These are phyloP conservation scores for Typha latifolia DNA, from an alignment of 176 grass and related monocot species.

Conservation along the genomic window DNA sequence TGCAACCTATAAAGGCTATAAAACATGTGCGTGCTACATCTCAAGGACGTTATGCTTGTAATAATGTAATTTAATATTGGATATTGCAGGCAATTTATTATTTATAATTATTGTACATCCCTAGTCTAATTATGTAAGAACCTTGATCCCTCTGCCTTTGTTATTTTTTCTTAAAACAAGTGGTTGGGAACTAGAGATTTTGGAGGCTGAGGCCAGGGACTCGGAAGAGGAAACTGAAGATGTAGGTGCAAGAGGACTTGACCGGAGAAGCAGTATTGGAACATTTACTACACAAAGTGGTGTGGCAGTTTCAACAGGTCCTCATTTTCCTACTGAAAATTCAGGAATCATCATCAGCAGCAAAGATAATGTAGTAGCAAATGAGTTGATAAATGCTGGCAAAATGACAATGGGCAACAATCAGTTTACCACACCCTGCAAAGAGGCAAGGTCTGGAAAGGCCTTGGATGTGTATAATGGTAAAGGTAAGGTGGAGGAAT, in stretches of 20 bases:
- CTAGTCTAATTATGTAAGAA: no score
- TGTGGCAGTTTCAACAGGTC: constrained; percentile 22
- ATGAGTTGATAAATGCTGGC: constrained; percentile 15
- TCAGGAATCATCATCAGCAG: not conserved
- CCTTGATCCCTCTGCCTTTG: not conserved
- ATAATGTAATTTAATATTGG: no score
- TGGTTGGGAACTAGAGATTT: constrained; percentile 77
- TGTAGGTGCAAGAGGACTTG: constrained; percentile 17
- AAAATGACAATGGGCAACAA: constrained; percentile 17
- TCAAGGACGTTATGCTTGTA: no score
- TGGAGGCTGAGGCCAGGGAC: constrained; percentile 65
- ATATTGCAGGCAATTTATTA: no score
- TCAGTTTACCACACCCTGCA: constrained; percentile 17
- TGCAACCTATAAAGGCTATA: no score
- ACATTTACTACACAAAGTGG: constrained; percentile 9
- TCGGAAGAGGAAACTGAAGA: constrained; percentile 60
- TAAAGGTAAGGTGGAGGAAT: constrained; percentile 10
- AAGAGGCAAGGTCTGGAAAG: constrained; percentile 27
- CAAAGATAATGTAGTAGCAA: constrained; percentile 11
- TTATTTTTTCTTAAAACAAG: constrained; percentile 39
- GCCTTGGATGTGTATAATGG: constrained; percentile 3
- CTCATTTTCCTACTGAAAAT: constrained; percentile 20
- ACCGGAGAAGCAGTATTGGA: constrained; percentile 14
- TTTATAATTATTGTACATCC: no score
- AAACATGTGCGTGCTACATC: no score